Base-by-base conservation (phyloP, 106 monocot species). In the Platanthera zijinensis region DNA sequence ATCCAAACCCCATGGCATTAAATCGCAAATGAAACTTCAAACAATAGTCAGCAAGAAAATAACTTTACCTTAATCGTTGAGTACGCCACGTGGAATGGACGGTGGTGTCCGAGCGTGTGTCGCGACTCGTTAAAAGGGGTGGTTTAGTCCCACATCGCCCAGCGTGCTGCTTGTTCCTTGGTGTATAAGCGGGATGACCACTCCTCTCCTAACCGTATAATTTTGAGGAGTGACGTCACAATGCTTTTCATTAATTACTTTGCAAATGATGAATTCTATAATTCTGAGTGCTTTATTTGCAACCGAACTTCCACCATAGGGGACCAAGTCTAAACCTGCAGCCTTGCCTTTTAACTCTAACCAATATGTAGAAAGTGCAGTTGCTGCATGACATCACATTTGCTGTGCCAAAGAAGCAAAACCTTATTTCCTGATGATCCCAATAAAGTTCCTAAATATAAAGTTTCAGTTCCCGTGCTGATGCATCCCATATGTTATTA, bases 1-100 rank as follows among this genome's bases (percentile, higher is more conserved):
- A 32, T 32, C 32, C 32, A 32, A 32, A 0, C 32, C 32, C 32
- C 32, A 0, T 2, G 32, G 32, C 32, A 32, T 32, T 32, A 32
- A 32, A 32, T 1, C 32, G 32, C 32, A 32, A 32, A 32, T 32
- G 32, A 32, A 32, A 32, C 32, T 2, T 32, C 32, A 32, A 0
- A 32, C 32, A 32, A 32, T 32, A 32, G 2, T 32, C 32, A 32
- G 32, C 32, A 32, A 32, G 32, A 25, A 71, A 54, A 14, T 2
- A 51, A 89, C 92, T 86, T 92, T 92, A 32, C 89, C 81, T 50
- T n/a, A n/a, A n/a, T n/a, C n/a, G n/a, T n/a, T n/a, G n/a, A n/a
- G n/a, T n/a, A n/a, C n/a, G n/a, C n/a, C n/a, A n/a, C n/a, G n/a
- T n/a, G n/a, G n/a, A n/a, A n/a, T n/a, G n/a, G n/a, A n/a, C n/a